Conservation (phyloP, 2,329 filamentous ascomycete genomes). For the Curvularia spicifera region DNA sequence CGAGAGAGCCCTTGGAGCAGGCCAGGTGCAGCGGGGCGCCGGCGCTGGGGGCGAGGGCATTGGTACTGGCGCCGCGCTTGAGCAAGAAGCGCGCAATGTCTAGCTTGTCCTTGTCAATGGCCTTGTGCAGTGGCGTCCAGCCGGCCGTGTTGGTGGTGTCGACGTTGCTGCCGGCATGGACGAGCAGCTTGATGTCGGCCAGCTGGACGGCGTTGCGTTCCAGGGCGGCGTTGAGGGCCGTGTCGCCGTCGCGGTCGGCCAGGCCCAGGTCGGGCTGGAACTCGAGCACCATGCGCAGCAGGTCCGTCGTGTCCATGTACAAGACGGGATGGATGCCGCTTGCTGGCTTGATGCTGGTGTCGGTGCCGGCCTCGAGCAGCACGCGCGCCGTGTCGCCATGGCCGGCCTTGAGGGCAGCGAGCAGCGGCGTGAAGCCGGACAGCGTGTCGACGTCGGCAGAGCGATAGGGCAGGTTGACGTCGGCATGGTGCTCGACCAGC, state of each 20-base stretch:
- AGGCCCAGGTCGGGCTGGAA: background rate
- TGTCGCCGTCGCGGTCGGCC: background rate
- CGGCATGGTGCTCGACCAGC: background rate
- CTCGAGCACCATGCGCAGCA: background rate
- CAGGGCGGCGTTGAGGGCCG: background rate
- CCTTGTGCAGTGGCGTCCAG: background rate
- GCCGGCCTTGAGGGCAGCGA: background rate
- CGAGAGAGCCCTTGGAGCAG: background rate
- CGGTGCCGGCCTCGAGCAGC: background rate
- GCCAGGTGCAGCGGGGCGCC: background rate
- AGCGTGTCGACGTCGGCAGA: background rate
- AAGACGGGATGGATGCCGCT: background rate
- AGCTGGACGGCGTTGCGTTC: background rate
- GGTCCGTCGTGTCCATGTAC: background rate
- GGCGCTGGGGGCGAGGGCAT: background rate
- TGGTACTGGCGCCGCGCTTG: background rate
- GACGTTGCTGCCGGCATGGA: background rate
- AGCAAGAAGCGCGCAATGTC: background rate
- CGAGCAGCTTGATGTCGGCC: background rate
- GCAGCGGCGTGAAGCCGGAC: background rate
- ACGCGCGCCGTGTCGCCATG: background rate
- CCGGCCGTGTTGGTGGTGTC: background rate
- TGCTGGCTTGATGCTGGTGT: background rate
- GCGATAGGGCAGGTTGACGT: background rate
- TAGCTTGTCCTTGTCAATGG: background rate